Evolutionary conservation across 2,329 filamentous ascomycete genomes (phyloP).

Genomic region (Aureobasidium zeae): DNA sequence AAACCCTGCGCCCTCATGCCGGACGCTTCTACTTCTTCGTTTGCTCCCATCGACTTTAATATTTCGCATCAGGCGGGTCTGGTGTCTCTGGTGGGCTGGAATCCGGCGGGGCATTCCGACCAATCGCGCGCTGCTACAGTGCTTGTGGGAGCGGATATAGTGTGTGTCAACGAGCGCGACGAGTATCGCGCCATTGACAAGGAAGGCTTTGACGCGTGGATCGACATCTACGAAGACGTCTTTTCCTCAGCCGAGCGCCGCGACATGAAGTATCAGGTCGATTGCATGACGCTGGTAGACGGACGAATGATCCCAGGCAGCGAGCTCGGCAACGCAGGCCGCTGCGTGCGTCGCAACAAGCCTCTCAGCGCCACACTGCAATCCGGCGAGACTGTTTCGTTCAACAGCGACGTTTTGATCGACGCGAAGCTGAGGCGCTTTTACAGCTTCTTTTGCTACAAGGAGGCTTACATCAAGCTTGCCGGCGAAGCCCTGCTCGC

Average conservation of each 20-base stretch:
- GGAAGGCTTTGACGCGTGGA: conserved; percentile 56
- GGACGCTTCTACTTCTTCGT: conserved; percentile 33
- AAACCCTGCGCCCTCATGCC: conserved; percentile 42
- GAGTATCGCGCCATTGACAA: conserved; percentile 50
- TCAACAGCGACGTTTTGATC: conserved; percentile 40
- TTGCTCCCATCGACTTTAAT: conserved; percentile 56
- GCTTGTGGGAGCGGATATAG: conserved; percentile 63
- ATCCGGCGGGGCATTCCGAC: conserved; percentile 19
- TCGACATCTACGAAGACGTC: conserved; percentile 64
- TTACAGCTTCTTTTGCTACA: conserved; percentile 69
- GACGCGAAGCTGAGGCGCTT: conserved; percentile 60
- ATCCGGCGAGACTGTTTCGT: conserved; percentile 28
- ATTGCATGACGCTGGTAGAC: conserved; percentile 37
- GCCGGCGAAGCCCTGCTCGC: conserved; percentile 69
- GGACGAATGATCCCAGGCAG: conserved; percentile 33
- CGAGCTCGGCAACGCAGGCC: conserved; percentile 36
- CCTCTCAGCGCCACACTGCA: conserved; percentile 31
- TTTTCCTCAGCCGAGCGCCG: conserved; percentile 54
- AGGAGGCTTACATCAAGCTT: conserved; percentile 77
- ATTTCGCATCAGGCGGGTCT: conserved; percentile 70
- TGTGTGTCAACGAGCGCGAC: conserved; percentile 61
- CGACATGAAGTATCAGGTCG: conserved; percentile 50
- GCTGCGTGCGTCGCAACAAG: conserved; percentile 33
- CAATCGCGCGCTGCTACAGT: conserved; percentile 14
- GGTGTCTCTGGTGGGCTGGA: conserved; percentile 54